Evolutionary conservation across 164 flowering plant species (phyloP).

Genomic region (Annona squamosa): DNA sequence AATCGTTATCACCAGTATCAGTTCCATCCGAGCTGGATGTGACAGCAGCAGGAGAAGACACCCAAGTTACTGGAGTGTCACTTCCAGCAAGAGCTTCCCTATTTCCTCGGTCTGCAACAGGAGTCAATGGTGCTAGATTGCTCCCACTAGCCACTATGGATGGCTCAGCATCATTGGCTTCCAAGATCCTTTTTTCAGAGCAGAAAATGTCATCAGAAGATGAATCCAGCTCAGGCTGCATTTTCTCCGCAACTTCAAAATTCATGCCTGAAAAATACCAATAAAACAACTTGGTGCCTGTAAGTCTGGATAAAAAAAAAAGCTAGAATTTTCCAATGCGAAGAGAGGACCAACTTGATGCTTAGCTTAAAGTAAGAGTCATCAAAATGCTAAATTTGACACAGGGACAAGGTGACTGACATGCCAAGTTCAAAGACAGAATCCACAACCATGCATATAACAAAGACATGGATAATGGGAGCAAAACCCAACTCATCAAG

Average conservation of each 20-base stretch:
- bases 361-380: neutral
- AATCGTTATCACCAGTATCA: conserved; percentile 3
- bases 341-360: neutral
- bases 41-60: conserved; percentile 11
- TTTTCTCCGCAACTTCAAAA: neutral
- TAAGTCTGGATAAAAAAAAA: neutral
- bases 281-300: neutral
- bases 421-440: too few species aligned
- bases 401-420: too few species aligned
- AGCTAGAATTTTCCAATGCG: neutral
- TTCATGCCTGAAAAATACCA: neutral
- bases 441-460: too few species aligned
- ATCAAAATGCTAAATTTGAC: neutral
- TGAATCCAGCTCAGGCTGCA: neutral
- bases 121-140: conserved; percentile 37
- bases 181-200: neutral
- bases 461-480: too few species aligned
- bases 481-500: too few species aligned
- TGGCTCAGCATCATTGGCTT: conserved; percentile 12
- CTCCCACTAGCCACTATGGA: neutral
- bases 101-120: conserved; percentile 25
- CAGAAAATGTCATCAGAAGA: neutral
- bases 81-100: conserved; percentile 22
- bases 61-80: conserved; percentile 26
- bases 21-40: conserved; percentile 2